Base-by-base conservation (phyloP, 345 rosid species). In the Gossypium bickii region DNA sequence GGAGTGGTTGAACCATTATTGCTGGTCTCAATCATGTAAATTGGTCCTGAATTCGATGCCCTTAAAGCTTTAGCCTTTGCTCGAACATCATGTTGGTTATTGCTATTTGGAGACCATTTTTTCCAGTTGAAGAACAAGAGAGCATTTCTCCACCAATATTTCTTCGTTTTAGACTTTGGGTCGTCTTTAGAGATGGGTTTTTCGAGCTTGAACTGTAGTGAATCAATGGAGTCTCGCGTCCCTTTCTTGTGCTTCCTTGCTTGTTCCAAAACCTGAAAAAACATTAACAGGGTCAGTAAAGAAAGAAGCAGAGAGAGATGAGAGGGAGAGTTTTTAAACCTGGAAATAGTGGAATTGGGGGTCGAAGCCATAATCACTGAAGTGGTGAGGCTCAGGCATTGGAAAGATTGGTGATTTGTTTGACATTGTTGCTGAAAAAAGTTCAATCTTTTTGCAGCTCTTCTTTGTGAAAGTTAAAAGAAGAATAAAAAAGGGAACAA, bases 111-210 rank as follows among this genome's bases (percentile, higher is more conserved):
- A 60, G 79, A 57, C 82, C 88, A 81, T 75, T 82, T 85, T 73
- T 86, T 85, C 85, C 92, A 83, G 29, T 87, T 92, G 87, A 92
- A 83, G 82, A 91, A 87, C 22, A 85, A 78, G 20, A 92, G 77
- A 10, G 97, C 94, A 43, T 82, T 91, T 77, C 77, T 89, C 98
- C 98, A 94, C 97, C 98, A 92, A 80, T 93, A 86, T 6, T 82
- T 82, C 74, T 83, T 88, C 89, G 86, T 88, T 80, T 81, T 86
- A 59, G 77, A 47, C 68, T 34, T 56, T 18, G 7, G 57, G 25
- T 94, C 90, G 44, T 91, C 97, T 73, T 86, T 91, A 0, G 94
- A 86, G 69, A 89, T 89, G 86, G 96, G 97, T 72, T 93, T 91
- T 22, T 87, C 94, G 77, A 95, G 87, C 93, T 95, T 93, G 88